Base-by-base conservation (phyloP, 2,329 filamentous ascomycete genomes). In the Xylaria hypoxylon region DNA sequence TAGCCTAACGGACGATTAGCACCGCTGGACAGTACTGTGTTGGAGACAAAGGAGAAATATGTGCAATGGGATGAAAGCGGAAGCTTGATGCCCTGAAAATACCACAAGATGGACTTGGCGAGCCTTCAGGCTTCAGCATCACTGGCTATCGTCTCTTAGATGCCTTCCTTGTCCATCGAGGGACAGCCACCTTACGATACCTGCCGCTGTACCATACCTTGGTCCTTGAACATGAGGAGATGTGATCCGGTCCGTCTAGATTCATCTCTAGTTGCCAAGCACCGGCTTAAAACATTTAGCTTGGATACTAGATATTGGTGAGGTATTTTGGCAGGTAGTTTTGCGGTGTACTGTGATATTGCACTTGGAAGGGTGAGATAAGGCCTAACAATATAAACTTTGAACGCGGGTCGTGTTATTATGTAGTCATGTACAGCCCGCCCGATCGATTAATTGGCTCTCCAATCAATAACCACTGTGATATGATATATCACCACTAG, bases 381-480 rank as follows among this genome's bases (percentile, higher is more conserved):
- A 57, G 57, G 13, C 35, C 5, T 13, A 38, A 15, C 13, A 15
- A 10, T 15, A 58, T 57, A 56, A 24, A 38, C 63, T 22, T 59
- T 44, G 28, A 58, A 35, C 40, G 19, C 19, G 51, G 19, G 45
- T 28, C 26, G 52, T 13, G 51, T 47, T 42, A 26, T 44, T 51
- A n/a, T n/a, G n/a, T 31, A 38, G 11, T 13, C 35, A 38, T 38
- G n/a, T n/a, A 38, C 13, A 38, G 35, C 35, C 13, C 52, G 35
- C 35, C 13, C 52, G 35, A 55, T 44, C 52, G 13, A 52, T 44
- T 44, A 28, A 60, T 62, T 59, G 50, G 28, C 31, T 24, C 48
- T 59, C 38, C 19, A 57, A 61, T 24, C 38, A 57, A 65, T 58
- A 61, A 59, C 62, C 58, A 58, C 38, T 44, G 22, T n/a, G 7